phyloP scores from a whole-genome alignment of 2,329 filamentous ascomycete species.

The Cladosporium sp. region DNA sequence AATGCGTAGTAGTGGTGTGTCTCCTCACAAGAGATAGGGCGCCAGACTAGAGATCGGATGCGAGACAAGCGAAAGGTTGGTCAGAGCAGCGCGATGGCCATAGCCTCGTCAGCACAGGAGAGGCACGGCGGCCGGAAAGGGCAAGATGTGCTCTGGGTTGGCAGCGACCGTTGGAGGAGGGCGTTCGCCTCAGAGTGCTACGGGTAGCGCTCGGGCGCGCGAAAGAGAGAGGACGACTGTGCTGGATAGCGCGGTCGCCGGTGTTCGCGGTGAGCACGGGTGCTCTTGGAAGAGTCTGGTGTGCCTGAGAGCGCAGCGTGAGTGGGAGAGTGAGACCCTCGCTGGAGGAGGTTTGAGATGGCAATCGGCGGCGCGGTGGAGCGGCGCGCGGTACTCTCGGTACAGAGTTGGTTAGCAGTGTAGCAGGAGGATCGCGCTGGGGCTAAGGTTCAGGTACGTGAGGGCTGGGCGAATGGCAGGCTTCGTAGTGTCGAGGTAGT shows the following conservation, averaged over 20 bases:
- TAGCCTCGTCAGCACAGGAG: constrained; percentile 22
- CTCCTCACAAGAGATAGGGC: constrained; percentile 18
- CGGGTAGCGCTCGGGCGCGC: constrained; percentile 6
- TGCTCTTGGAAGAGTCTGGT: background rate
- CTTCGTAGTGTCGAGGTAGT: background rate
- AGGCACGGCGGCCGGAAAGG: constrained; percentile 12
- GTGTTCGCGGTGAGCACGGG: constrained; percentile 13
- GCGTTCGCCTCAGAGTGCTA: constrained; percentile 18
- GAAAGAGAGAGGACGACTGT: background rate
- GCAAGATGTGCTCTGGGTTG: constrained; percentile 20
- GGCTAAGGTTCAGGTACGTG: background rate
- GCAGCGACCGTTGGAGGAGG: constrained; percentile 21
- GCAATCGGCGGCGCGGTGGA: constrained; percentile 8
- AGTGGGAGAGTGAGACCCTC: constrained; percentile 22
- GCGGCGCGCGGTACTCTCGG: background rate
- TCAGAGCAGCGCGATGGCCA: constrained; percentile 15
- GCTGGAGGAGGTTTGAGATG: background rate
- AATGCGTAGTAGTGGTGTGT: constrained; percentile 1
- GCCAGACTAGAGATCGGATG: constrained; percentile 12
- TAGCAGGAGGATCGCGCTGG: background rate
- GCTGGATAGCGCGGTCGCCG: constrained; percentile 9
- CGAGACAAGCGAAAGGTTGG: constrained; percentile 20
- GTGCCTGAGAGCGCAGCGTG: background rate
- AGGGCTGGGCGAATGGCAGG: background rate
- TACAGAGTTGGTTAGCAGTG: background rate